Evolutionary conservation across 2,329 filamentous ascomycete genomes (phyloP).

Genomic region (Microdochium trichocladiopsis): DNA sequence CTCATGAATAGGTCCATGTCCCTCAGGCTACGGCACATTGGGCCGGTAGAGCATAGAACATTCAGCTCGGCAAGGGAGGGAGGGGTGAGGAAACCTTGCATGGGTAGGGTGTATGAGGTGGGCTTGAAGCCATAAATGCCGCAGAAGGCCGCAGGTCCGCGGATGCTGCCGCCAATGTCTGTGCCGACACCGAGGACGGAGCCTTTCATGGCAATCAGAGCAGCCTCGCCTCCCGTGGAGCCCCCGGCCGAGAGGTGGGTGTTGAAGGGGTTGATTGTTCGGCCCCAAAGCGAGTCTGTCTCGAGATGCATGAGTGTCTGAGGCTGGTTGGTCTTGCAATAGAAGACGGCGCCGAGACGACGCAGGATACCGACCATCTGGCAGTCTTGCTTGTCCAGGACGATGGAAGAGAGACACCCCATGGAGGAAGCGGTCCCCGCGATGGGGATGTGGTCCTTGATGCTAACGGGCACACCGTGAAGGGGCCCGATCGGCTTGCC

Average conservation of each 20-base stretch:
- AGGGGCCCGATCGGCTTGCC: conserved; percentile 10
- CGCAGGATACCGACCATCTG: conserved; percentile 50
- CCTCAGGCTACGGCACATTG: conserved; percentile 21
- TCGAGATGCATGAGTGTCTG: conserved; percentile 74
- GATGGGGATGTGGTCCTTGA: conserved; percentile 58
- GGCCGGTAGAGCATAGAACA: conserved; percentile 23
- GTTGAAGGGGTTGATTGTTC: conserved; percentile 40
- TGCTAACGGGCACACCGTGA: conserved; percentile 24
- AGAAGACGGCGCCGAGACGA: conserved; percentile 63
- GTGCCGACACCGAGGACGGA: conserved; percentile 59
- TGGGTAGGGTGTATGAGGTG: conserved; percentile 27
- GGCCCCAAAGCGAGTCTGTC: conserved; percentile 51
- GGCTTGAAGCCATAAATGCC: conserved; percentile 78
- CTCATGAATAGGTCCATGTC: conserved; percentile 27
- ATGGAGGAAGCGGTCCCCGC: conserved; percentile 37
- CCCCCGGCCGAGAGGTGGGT: conserved; percentile 69
- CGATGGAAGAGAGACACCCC: conserved; percentile 44
- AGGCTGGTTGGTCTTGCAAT: conserved; percentile 76
- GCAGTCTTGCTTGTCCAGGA: conserved; percentile 42
- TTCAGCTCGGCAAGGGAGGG: conserved; percentile 24
- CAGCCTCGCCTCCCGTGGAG: conserved; percentile 69
- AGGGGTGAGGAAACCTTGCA: conserved; percentile 12
- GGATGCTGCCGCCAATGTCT: conserved; percentile 69
- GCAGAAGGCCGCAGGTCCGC: conserved; percentile 69
- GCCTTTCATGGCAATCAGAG: conserved; percentile 41